Evolutionary conservation across 148 eudicot genomes (phyloP), one percentile per base, ranked within the genome.

Genomic region (Rhododendron henanense): DNA sequence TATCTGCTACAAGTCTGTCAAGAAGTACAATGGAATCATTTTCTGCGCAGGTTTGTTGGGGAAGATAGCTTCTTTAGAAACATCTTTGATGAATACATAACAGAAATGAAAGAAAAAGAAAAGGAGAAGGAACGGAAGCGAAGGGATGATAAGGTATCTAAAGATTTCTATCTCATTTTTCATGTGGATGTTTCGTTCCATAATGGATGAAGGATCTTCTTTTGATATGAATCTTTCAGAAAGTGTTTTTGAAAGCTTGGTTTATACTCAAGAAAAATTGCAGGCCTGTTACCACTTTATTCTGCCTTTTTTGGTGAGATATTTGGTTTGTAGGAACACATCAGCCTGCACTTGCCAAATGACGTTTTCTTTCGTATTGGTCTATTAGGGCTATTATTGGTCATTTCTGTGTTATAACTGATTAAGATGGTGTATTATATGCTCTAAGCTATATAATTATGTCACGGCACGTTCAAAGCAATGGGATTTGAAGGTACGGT

Each of bases 111-210:
- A 87, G 97, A 92, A 85, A 96, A 85, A 89, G 98, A 96, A 76
- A 94, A 89, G 89, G 76, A 71, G 19, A 71, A 71, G 76, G 76
- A 71, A 84, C 90, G 93, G 53, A 97, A 88, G 87, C 92, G 98
- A 83, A 93, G 89, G 88, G 99, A 95, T 86, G 99, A 97, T 65
- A 97, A 94, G 99, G 99, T 95, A 90, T 69, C 21, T 19, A 65
- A 67, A 25, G 28, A 19, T 47, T 37, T 74, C 33, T 23, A 25
- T 61, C 59, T 10, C 77, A 63, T 79, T 59, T 10, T 59, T 23
- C 61, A 16, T 39, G 15, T 6, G 45, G 55, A 45, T 69, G 3
- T 77, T 81, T 45, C 31, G 50, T 67, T 37, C 80, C 35, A 63
- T 28, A 84, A 51, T 63, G 39, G 25, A 77, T 78, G 65, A 63